Evolutionary conservation across 441 rosid species (phyloP).

Genomic region (Arabidopsis hybrid): DNA sequence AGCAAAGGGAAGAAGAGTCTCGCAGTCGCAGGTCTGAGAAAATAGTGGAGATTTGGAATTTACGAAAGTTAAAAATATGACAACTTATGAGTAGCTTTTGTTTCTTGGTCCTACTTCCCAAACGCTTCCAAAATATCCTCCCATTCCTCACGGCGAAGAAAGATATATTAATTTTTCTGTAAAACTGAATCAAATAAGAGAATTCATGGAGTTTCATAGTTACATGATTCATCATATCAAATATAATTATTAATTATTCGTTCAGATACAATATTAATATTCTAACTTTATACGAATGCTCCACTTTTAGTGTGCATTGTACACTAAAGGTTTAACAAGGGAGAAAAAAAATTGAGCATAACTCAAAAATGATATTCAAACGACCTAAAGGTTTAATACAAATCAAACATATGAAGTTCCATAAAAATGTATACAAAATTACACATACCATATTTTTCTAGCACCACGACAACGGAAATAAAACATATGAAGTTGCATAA

Average conservation of each 20-base stretch:
- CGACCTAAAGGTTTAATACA: not conserved
- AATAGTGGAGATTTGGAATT: not conserved
- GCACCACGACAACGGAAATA: not conserved
- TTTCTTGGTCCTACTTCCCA: conserved; percentile 21
- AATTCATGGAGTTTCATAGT: not conserved
- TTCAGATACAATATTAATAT: not conserved
- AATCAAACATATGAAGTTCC: not conserved
- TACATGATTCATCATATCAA: not conserved
- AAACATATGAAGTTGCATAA: not conserved
- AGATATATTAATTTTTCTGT: not conserved
- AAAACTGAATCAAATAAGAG: not conserved
- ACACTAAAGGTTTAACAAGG: not conserved
- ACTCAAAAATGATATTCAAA: not conserved
- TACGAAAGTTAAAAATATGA: not conserved
- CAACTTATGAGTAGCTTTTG: conserved; percentile 25
- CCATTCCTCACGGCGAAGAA: not conserved
- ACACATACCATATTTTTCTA: conserved; percentile 14
- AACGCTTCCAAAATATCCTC: not conserved
- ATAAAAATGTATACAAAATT: not conserved
- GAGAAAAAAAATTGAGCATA: not conserved
- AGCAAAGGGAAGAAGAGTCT: not conserved
- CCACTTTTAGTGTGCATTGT: not conserved
- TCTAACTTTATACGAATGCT: not conserved
- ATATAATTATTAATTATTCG: not conserved
- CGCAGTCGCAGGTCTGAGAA: conserved; percentile 7